Evolutionary conservation across 73 alveolate genomes (phyloP), one percentile per base, ranked within the genome.

Genomic region (Symbiodinium pilosum): DNA sequence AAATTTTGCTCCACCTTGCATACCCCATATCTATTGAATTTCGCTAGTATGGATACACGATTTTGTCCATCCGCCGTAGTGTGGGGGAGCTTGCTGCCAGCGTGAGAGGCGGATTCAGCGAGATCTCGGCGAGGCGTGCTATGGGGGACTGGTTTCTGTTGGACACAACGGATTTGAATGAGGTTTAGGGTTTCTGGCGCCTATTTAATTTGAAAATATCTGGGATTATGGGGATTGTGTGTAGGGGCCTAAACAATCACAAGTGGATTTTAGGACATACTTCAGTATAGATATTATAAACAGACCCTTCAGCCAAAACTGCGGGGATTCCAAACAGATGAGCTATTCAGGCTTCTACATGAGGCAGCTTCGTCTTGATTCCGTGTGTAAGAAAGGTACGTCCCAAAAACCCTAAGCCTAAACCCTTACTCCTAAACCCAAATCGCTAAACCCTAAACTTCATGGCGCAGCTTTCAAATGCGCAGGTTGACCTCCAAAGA

Each of bases 61-160:
- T n/a, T n/a, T n/a, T n/a, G n/a, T n/a, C n/a, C n/a, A n/a, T n/a
- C n/a, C n/a, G n/a, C n/a, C n/a, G n/a, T n/a, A n/a, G n/a, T n/a
- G n/a, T n/a, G n/a, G n/a, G n/a, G n/a, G n/a, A n/a, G n/a, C n/a
- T n/a, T n/a, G n/a, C n/a, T n/a, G n/a, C n/a, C n/a, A n/a, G n/a
- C n/a, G n/a, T 47, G 59, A 14, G 21, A 64, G 81, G 81, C 81
- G 81, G 81, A 64, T 64, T 64, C 81, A 64, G 34, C 81, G 81
- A n/a, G 81, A 64, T 38, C 81, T 64, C 30, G 81, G 81, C 30
- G 81, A 64, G 81, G 73, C 26, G 32, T 8, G 40, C 34, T 64
- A 38, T 8, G 38, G 32, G 30, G 81, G 81, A 38, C 34, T 64
- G 6, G 30, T 0, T 54, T 26, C 6, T 14, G 20, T 54, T 16